phyloP scores from a whole-genome alignment of 2,329 filamentous ascomycete species.

The Fusarium torulosum region DNA sequence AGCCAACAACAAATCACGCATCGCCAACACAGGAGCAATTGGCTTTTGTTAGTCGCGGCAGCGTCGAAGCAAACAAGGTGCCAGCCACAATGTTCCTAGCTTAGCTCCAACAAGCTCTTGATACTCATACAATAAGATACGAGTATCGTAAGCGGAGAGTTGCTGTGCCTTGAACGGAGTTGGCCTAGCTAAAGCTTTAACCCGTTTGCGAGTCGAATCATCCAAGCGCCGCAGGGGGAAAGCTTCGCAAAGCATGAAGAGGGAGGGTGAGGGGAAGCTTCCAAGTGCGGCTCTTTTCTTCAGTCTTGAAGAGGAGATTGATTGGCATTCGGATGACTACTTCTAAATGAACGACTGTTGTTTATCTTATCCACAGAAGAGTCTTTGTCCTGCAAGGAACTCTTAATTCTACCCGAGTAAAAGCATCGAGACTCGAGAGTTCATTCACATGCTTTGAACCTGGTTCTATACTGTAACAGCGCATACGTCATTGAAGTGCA shows the following conservation, averaged over 20 bases:
- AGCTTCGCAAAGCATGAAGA: conserved; percentile 20
- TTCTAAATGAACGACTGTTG: not conserved
- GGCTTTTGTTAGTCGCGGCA: conserved; percentile 30
- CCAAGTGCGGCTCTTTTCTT: conserved; percentile 25
- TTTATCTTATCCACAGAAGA: not conserved
- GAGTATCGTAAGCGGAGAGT: conserved; percentile 7
- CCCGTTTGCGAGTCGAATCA: conserved; percentile 22
- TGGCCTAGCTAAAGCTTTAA: conserved; percentile 27
- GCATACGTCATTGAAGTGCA: conserved; percentile 39
- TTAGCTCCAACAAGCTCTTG: conserved; percentile 25
- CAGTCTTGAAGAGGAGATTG: conserved; percentile 27
- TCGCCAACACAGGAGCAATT: conserved; percentile 28
- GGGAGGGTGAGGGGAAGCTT: conserved; percentile 25
- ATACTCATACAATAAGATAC: conserved; percentile 18
- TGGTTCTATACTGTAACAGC: not conserved
- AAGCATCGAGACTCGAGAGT: not conserved
- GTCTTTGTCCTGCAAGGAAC: not conserved
- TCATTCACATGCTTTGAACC: conserved; percentile 8
- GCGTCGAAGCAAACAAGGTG: conserved; percentile 10
- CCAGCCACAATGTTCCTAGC: conserved; percentile 32
- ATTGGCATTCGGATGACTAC: conserved; percentile 1
- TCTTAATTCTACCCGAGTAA: not conserved
- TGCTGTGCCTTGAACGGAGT: conserved; percentile 24
- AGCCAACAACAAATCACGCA: conserved; percentile 42
- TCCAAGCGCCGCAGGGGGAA: conserved; percentile 24